A percentile compares a stretch with the other conserved stretches of the same genome.
Evolutionary conservation across 805 yeast species (phyloP).

Genomic region (Metschnikowia vanudenii): DNA sequence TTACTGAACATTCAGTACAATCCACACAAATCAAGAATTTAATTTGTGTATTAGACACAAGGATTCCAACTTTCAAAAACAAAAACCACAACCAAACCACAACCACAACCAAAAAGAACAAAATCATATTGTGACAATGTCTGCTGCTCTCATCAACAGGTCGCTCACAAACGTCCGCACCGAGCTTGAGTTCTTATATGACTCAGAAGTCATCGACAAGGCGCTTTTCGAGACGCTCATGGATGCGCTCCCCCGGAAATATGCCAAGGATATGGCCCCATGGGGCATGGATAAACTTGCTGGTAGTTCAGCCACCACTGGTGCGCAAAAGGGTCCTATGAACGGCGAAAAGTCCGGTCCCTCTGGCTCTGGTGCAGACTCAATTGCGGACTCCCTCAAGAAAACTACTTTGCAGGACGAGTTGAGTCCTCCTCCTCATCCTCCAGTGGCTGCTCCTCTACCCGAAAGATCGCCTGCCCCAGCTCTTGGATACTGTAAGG

Average conservation of each 20-base stretch:
- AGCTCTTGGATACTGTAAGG: conserved; percentile 50
- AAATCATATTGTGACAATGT: conserved; percentile 25
- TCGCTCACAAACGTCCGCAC: conserved; percentile 72
- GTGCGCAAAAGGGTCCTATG: neutral
- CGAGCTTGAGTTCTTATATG: conserved; percentile 77
- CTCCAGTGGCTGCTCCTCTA: conserved; percentile 11
- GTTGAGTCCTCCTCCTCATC: conserved; percentile 21
- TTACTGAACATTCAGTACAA: too few relatives aligned
- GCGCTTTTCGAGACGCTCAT: conserved; percentile 51
- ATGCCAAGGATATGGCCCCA: conserved; percentile 50
- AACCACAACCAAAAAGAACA: too few relatives aligned
- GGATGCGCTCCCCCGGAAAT: conserved; percentile 55
- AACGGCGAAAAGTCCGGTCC: too few relatives aligned
- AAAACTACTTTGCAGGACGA: conserved; percentile 15
- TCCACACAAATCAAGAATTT: too few relatives aligned
- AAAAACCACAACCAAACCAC: too few relatives aligned
- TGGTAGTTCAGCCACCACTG: conserved; percentile 1
- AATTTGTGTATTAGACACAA: too few relatives aligned
- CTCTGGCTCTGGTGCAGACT: neutral
- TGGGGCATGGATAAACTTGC: conserved; percentile 40
- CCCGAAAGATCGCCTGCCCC: conserved; percentile 18
- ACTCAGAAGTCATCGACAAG: conserved; percentile 67
- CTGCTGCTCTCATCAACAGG: conserved; percentile 67
- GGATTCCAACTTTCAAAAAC: too few relatives aligned
- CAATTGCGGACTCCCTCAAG: conserved; percentile 10